Evolutionary conservation across 768 basidiomycete species (phyloP), one percentile per base, ranked within the genome.

Genomic region (Boletus edulis): DNA sequence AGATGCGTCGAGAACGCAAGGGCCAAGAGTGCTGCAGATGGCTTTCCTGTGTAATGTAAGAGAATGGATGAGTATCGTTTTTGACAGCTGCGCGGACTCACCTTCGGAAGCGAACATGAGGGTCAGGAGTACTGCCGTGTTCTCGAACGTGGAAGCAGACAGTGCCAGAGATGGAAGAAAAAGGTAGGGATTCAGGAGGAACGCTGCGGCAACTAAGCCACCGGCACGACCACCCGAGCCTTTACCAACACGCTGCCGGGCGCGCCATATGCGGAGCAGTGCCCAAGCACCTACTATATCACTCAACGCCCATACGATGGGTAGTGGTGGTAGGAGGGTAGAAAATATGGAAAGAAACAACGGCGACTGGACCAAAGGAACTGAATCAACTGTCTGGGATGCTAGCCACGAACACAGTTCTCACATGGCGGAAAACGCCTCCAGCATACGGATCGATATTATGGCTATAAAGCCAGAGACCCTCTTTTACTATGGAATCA

Each of bases 381-480:
- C 7, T 15, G 29, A 18, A 15, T 57, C 55, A 52, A 24, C 2
- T 7, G 12, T 20, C 38, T 22, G 11, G 51, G 22, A 31, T 39
- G n/a, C 40, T 39, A 18, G 32, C 39, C 47, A 35, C n/a, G 45
- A 13, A 34, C 35, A 35, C 38, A 12, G 12, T 9, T 59, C 89
- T 56, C 72, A 95, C 94, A 71, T 96, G 94, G 65, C 86, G 81
- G 67, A 96, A 92, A 11, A 85, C 73, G 6, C 91, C 90, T 39
- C 93, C 94, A 53, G 86, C 81, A 62, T 97, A 98, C 31, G 94
- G 94, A 67, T 94, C 83, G 22, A 91, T 74, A n/a, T 83, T 85
- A 72, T 89, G 76, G 40, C 79, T 75, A 58, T 86, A 86, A 15
- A 98, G 80, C 72, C 86, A 93, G 5, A 96, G 78, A 17, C 94